A percentile compares a stretch with the other conserved stretches of the same genome.
Evolutionary conservation across 495 filamentous ascomycete genomes (phyloP).

Genomic region (Clavariopsis aquatica): DNA sequence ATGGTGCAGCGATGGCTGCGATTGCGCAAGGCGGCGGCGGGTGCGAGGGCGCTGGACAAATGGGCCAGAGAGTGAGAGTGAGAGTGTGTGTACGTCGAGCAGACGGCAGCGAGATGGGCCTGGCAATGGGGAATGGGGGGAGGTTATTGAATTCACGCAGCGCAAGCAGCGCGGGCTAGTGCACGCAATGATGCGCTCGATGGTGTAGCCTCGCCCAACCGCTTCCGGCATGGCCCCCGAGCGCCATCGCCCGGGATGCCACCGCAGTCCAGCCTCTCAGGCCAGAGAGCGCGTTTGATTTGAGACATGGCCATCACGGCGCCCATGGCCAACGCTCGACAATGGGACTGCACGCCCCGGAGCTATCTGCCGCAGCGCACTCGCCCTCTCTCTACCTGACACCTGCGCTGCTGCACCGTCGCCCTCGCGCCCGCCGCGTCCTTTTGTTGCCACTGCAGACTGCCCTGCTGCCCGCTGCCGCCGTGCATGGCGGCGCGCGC

Average conservation of each 20-base stretch:
- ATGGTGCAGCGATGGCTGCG: conserved; percentile 8
- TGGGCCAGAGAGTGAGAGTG: no score
- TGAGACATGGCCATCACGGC: neutral
- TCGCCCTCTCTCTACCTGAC: neutral
- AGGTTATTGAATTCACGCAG: neutral
- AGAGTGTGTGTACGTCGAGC: neutral
- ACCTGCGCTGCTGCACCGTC: neutral
- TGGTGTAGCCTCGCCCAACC: neutral
- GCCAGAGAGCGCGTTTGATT: neutral
- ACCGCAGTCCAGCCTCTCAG: neutral
- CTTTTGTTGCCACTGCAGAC: no score
- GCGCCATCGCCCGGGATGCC: neutral
- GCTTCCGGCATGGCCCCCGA: neutral
- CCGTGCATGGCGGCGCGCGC: neutral
- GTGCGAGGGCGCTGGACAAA: neutral
- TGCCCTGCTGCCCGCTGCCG: neutral
- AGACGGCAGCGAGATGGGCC: neutral
- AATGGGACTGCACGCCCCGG: neutral
- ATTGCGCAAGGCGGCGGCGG: conserved; percentile 8
- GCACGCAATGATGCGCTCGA: neutral
- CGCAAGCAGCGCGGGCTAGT: neutral
- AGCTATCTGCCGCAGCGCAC: neutral
- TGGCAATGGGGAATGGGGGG: no score
- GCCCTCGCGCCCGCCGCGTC: no score
- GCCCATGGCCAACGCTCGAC: no score